Evolutionary conservation across 1,139 yeast species (phyloP).

Genomic region (Suhomyces yuchorum): DNA sequence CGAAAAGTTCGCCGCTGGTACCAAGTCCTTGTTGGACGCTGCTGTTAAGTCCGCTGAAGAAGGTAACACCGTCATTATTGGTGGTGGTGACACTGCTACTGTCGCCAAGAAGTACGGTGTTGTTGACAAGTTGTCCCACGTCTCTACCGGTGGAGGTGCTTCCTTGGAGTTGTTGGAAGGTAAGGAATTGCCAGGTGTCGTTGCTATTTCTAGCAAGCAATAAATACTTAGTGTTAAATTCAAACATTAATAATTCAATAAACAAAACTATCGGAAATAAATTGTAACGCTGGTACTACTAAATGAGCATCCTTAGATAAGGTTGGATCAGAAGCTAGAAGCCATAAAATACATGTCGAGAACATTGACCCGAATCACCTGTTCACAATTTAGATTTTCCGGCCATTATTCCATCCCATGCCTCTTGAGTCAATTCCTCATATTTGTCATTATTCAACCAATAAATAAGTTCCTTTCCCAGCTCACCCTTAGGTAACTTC

Average conservation of each 20-base stretch:
- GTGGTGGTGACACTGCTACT: conserved; percentile 99
- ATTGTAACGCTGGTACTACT: no score
- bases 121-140: conserved; percentile 92
- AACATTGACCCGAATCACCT: no score
- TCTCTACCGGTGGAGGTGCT: conserved; percentile 99
- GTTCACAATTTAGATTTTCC: conserved; percentile 42
- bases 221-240: conserved; percentile 3
- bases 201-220: conserved; percentile 76
- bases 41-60: conserved; percentile 80
- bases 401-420: conserved; percentile 56
- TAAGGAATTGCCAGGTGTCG: conserved; percentile 96
- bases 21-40: conserved; percentile 85
- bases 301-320: no score
- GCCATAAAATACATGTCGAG: no score
- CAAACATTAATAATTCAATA: background rate
- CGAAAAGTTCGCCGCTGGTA: conserved; percentile 85
- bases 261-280: background rate
- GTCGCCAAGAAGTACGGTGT: conserved; percentile 97
- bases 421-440: conserved; percentile 55
- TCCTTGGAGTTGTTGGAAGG: conserved; percentile 97
- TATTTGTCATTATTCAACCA: conserved; percentile 66
- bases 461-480: conserved; percentile 61
- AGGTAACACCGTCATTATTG: conserved; percentile 94
- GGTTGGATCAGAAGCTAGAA: no score
- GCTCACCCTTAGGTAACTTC: conserved; percentile 70